Base-by-base conservation (phyloP, 805 yeast species). In the Suhomyces kilbournensis region DNA sequence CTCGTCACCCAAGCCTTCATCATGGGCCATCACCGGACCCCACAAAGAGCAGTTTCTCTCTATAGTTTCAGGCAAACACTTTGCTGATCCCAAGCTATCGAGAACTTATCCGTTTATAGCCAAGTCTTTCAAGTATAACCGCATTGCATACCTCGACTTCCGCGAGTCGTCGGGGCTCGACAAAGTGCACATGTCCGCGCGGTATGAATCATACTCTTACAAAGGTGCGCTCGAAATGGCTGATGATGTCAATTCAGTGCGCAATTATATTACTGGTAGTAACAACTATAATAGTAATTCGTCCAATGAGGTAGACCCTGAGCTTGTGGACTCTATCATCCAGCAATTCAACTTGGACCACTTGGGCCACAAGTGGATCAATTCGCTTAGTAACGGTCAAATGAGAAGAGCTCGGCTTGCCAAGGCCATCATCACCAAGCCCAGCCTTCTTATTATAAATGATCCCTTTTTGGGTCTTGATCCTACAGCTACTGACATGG, bases 391-490 rank as follows among this genome's bases (percentile, higher is more conserved):
- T 66, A 94, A 94, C 67, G 99, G 99, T 0, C 99, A 94, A 68
- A 84, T 88, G 66, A 78, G 99, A 60, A 76, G 99, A 48, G 96
- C 97, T 0, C 77, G 97, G 55, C 71, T 94, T 25, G 98, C 97
- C 0, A 79, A 81, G 54, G 83, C 91, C 0, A 60, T 94, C 43
- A 76, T 90, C 51, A 73, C 75, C 44, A 71, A 79, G 32, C 96
- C 97, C 0, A 72, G 75, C 44, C 57, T 91, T 28, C 69, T 91
- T 49, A 65, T 93, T 4, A 77, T 93, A 17, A 98, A 94, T 66
- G 98, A 94, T 61, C 97, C 97, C 8, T 93, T 91, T 60, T 67
- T 94, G 40, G 99, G 98, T 0, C 74, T 93, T 15, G 99, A 93
- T 62, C 94, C 96, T 0, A 64, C 67, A 1, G 92, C 96, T 10